Percentiles rank a stretch among this genome's conserved stretches.
Evolutionary conservation across 2,329 filamentous ascomycete species (phyloP).

Genomic region (Fusarium vanettenii): DNA sequence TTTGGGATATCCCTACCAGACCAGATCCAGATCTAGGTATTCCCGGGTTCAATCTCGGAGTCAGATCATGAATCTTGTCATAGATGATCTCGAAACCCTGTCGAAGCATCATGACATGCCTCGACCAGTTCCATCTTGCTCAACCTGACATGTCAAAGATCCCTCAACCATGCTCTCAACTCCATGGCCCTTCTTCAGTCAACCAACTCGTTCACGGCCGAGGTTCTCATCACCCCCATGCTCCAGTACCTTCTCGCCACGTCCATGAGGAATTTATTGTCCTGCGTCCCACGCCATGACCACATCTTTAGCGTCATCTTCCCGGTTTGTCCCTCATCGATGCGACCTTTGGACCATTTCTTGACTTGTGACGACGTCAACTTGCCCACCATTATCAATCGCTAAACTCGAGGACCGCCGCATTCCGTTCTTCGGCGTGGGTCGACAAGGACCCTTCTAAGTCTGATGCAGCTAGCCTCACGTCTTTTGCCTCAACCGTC

Average conservation of each 20-base stretch:
- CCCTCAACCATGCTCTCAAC: background rate
- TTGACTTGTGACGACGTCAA: slow-evolving; percentile 32
- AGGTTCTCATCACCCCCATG: background rate
- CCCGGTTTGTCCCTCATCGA: slow-evolving; percentile 40
- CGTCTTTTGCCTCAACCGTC: slow-evolving; percentile 14
- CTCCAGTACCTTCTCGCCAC: background rate
- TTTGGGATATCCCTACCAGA: background rate
- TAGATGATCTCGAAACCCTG: background rate
- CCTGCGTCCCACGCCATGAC: slow-evolving; percentile 13
- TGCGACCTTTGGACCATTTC: slow-evolving; percentile 18
- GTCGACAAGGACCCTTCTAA: slow-evolving; percentile 31
- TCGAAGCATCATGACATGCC: background rate
- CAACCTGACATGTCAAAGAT: background rate
- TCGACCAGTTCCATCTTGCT: background rate
- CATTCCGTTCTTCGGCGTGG: slow-evolving; percentile 42
- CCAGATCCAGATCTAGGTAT: background rate
- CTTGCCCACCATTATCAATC: slow-evolving; percentile 28
- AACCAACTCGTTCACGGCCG: background rate
- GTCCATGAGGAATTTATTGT: slow-evolving; percentile 28
- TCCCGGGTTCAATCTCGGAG: background rate
- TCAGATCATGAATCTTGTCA: background rate
- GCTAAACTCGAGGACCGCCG: slow-evolving; percentile 21
- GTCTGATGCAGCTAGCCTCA: slow-evolving; percentile 37
- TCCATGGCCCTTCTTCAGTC: background rate
- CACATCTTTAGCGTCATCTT: slow-evolving; percentile 22